Base-by-base conservation (phyloP, 2,329 filamentous ascomycete species). In the Monilinia polystroma region DNA sequence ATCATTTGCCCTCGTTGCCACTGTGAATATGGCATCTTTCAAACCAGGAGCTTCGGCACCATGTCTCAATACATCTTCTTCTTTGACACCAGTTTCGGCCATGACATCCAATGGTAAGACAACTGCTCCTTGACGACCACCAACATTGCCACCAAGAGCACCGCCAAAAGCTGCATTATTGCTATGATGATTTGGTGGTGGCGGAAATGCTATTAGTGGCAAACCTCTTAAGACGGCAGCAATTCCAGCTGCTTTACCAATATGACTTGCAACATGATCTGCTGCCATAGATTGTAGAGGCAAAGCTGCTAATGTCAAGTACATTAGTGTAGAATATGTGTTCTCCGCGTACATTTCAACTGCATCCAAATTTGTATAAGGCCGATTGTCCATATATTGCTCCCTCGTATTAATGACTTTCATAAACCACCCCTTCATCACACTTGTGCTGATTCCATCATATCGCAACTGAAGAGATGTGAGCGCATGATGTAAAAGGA, bases 211-310 rank as follows among this genome's bases (percentile, higher is more conserved):
- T n/a, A 98, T 83, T 3, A 98, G 78, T 0, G 95, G 93, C 14
- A 98, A 82, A 0, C 95, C 94, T 52, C 94, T 85, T n/a, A 99
- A 81, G 0, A 97, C 85, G 1, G 94, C 90, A 2, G 88, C 84
- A 65, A 99, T 97, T 11, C 95, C 95, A 59, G 88, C 90, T 0
- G 95, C 93, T 76, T 99, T 99, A 63, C 95, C 95, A 67, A 98
- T 91, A 77, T 99, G 95, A 65, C 91, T 96, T 11, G 94, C 94
- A 23, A 99, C 82, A 79, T 99, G 95, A 75, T 99, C 95, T 53
- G 93, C 87, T 32, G 93, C 90, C 73, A 97, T 84, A 1, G 91
- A 96, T 12, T 88, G 86, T 74, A 97, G 82, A 0, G 92, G 90
- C 66, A 97, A 80, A 8, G 90, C 84, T 23, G 92, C 92, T 49